Conservation (phyloP, 192 early-diverging fungal species). For the Bifiguratus adelaidae region DNA sequence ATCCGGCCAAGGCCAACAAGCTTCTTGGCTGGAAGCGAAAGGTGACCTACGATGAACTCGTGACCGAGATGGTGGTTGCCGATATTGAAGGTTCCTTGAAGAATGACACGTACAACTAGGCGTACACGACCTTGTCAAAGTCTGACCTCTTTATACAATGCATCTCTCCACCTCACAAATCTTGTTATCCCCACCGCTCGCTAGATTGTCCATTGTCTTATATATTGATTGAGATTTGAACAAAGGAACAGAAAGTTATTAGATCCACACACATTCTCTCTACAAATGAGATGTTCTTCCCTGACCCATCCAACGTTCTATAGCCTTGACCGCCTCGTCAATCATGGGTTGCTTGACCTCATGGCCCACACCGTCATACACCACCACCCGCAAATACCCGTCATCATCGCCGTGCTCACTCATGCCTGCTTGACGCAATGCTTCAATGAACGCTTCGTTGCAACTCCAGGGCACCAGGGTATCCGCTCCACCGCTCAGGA, state of each 20-base stretch:
- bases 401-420: not conserved
- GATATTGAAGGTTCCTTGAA: constrained; percentile 35
- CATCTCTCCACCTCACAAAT: too few species aligned
- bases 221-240: too few species aligned
- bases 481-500: not conserved
- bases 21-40: constrained; percentile 55
- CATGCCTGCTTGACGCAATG: not conserved
- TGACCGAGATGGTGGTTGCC: constrained; percentile 54
- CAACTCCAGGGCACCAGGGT: not conserved
- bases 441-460: not conserved
- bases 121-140: too few species aligned
- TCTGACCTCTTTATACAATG: too few species aligned
- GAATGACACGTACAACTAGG: constrained; percentile 11
- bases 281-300: too few species aligned
- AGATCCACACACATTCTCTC: too few species aligned
- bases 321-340: not conserved
- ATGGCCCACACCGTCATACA: not conserved
- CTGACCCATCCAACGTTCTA: too few species aligned
- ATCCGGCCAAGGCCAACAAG: constrained; percentile 59
- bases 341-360: not conserved
- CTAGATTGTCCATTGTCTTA: too few species aligned
- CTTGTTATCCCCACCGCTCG: too few species aligned
- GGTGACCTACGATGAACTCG: constrained; percentile 57
- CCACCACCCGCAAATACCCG: not conserved
- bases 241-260: too few species aligned